Base-by-base conservation (phyloP, 2,329 filamentous ascomycete species). In the Diaporthe velutina region DNA sequence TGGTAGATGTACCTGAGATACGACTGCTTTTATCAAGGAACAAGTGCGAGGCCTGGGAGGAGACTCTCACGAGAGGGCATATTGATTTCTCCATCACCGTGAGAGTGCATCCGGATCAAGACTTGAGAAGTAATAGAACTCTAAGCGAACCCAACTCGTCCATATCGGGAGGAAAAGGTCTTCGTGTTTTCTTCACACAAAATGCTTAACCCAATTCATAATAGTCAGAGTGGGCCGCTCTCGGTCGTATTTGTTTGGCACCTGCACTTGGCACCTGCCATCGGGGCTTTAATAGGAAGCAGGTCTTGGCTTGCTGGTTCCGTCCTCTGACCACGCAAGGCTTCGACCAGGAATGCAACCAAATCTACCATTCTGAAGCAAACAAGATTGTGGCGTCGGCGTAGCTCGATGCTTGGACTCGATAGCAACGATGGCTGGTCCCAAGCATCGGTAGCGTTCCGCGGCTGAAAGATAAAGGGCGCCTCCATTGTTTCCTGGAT, bases 381-480 rank as follows among this genome's bases (percentile, higher is more conserved):
- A 50, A 8, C 10, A 7, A 50, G 42, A 33, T 19, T 10, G 61
- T 66, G 61, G 61, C 61, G 61, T 50, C 30, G 15, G 15, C 8
- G 25, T 2, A 45, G n/a, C 15, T 22, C 38, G 10, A n/a, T 35
- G 30, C 28, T 50, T 50, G 9, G 40, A 35, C 61, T 33, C 42
- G 28, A 35, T 17, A 50, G 17, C 61, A n/a, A 28, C 6, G 19
- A 50, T 25, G 4, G 28, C 19, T 10, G 42, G 25, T 25, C 19
- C 28, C 6, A 50, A 25, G 28, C 19, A 35, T 28, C 30, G 33
- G 42, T 66, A 50, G 61, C 61, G 61, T 15, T 50, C 42, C 30
- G 42, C n/a, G 30, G 61, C 61, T 50, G 61, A 66, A 9, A 50
- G 42, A 66, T n/a, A 50, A 66, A 66, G 42, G 61, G 45, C 28